Base-by-base conservation (phyloP, 129 eudicot genomes). In the Tanacetum coccineum region DNA sequence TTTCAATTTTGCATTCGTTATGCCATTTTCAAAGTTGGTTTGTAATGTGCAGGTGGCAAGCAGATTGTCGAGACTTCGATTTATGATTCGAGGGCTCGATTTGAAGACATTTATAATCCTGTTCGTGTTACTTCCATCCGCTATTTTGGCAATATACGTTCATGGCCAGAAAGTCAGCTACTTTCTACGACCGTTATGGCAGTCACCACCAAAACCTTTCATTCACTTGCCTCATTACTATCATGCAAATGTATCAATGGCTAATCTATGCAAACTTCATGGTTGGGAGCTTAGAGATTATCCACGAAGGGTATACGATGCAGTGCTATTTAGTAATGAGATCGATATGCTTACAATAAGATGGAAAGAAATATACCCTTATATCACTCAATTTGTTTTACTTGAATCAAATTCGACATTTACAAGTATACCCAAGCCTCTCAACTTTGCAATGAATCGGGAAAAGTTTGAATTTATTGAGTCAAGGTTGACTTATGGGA, bases 331-430 rank as follows among this genome's bases (percentile, higher is more conserved):
- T 64, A 88, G 85, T 58, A 88, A 88, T 44, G 96, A 88, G 65
- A 63, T 88, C 3, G 96, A 88, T 69, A 88, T 85, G 96, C 88
- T 88, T 47, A 84, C 70, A 0, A 82, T 87, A 11, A 76, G 95
- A 52, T 87, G 95, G 95, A 84, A 87, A 25, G 95, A 87, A 42
- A 44, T 87, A 28, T 82, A 87, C 71, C 95, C 95, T 66, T 87
- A 82, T 57, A 76, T 87, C 12, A 77, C 95, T 60, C 91, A 78
- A 50, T 88, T 88, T 61, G 91, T 88, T 13, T 78, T 88, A 45
- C 87, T 88, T 0, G 96, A 88, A 68, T 82, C 91, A 7, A 88
- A 88, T 21, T 88, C 96, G 0, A 88, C 91, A 0, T 88, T 88
- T 42, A 88, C 96, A 0, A 75, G 84, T 28, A 57, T 88, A 48